Conservation (phyloP, 2,329 filamentous ascomycete species). For the Scedosporium minutisporum region DNA sequence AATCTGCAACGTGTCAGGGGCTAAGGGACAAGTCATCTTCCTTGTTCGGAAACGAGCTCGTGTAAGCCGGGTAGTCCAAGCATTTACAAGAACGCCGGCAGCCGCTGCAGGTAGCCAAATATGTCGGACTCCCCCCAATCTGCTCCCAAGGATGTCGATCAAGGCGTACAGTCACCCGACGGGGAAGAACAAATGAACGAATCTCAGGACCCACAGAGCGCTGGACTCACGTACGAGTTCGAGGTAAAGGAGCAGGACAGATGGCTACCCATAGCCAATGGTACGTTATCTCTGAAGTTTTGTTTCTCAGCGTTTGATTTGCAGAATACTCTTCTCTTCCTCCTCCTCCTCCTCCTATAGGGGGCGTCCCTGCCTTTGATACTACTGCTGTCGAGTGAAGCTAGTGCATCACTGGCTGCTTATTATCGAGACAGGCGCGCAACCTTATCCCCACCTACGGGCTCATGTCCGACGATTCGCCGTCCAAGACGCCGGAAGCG, state of each 20-base stretch:
- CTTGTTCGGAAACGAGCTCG: slow-evolving; percentile 35
- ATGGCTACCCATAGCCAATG: slow-evolving; percentile 99
- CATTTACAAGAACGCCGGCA: slow-evolving; percentile 52
- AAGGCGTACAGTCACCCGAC: slow-evolving; percentile 83
- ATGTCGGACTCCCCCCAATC: slow-evolving; percentile 83
- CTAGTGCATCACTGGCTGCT: slow-evolving; percentile 6
- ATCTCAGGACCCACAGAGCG: slow-evolving; percentile 65
- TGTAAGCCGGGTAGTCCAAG: slow-evolving; percentile 46
- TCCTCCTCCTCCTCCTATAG: neutral
- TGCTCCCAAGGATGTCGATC: slow-evolving; percentile 92
- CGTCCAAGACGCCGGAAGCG: slow-evolving; percentile 40
- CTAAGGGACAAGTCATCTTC: slow-evolving; percentile 50
- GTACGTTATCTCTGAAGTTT: slow-evolving; percentile 52
- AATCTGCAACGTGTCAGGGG: slow-evolving; percentile 51
- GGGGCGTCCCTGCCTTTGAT: slow-evolving; percentile 10
- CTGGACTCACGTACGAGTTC: slow-evolving; percentile 77
- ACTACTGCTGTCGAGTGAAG: slow-evolving; percentile 35
- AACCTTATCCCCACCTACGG: slow-evolving; percentile 24
- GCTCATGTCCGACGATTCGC: slow-evolving; percentile 52
- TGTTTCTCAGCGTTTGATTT: neutral
- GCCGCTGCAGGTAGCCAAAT: slow-evolving; percentile 66
- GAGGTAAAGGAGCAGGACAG: slow-evolving; percentile 99
- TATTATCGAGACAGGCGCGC: slow-evolving; percentile 1
- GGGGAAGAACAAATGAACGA: slow-evolving; percentile 94
- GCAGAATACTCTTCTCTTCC: neutral